Conservation (phyloP, 257 asterid species). For the Solanum microdontum region DNA sequence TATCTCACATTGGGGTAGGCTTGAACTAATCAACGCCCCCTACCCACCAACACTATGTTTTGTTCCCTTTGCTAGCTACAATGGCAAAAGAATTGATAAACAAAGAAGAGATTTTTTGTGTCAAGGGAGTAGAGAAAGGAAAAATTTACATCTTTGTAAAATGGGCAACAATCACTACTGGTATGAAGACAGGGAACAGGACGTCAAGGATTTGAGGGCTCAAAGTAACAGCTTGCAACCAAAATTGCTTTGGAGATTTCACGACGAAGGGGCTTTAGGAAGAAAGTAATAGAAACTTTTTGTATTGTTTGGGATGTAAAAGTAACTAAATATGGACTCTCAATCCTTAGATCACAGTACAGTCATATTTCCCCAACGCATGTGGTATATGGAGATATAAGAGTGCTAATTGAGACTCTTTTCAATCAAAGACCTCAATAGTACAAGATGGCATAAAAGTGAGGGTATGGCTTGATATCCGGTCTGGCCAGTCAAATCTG, state of each 20-base stretch:
- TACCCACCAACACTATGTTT: neutral
- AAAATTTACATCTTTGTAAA: neutral
- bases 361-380: neutral
- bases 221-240: neutral
- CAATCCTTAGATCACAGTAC: neutral
- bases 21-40: neutral
- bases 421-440: neutral
- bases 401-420: neutral
- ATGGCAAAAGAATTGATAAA: neutral
- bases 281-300: neutral
- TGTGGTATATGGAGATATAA: neutral
- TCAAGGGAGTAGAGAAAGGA: neutral
- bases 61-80: neutral
- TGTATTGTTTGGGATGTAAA: neutral
- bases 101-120: neutral
- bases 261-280: neutral
- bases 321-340: neutral
- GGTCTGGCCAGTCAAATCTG: neutral
- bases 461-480: neutral
- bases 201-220: neutral
- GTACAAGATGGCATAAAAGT: neutral
- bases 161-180: neutral
- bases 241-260: neutral
- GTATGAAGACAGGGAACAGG: neutral
- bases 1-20: neutral